A percentile compares a stretch with the other conserved stretches of the same genome.
Evolutionary conservation across 1,284 basidiomycete genomes (phyloP).

Genomic region (Moesziomyces antarcticus): DNA sequence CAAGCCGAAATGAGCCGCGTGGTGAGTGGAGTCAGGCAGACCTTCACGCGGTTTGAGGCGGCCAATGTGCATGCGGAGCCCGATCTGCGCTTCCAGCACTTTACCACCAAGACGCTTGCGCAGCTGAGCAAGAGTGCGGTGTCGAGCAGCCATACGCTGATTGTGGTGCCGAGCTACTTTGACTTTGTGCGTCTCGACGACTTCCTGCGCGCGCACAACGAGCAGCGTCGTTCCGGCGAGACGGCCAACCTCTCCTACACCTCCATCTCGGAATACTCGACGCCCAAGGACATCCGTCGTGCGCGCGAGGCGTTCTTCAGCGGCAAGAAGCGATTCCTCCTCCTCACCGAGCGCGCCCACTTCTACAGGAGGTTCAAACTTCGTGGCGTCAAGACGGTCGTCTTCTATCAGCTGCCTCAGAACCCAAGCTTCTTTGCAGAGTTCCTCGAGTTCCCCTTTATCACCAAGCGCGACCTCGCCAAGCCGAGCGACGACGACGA

Average conservation of each 20-base stretch:
- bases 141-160: conserved; percentile 83
- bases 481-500: conserved; percentile 7
- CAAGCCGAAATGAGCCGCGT: conserved; percentile 41
- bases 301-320: conserved; percentile 92
- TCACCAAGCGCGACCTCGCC: conserved; percentile 65
- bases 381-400: conserved; percentile 85
- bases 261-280: conserved; percentile 93
- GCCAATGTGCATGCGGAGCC: conserved; percentile 80
- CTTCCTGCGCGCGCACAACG: conserved; percentile 74
- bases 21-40: conserved; percentile 70
- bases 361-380: conserved; percentile 83
- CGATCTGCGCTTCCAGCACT: conserved; percentile 85
- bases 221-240: conserved; percentile 63
- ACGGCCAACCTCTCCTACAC: conserved; percentile 71
- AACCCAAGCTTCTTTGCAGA: conserved; percentile 93
- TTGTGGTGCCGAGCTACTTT: conserved; percentile 94
- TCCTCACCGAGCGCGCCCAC: conserved; percentile 96
- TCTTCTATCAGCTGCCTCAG: conserved; percentile 92
- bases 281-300: conserved; percentile 90
- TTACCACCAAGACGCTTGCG: conserved; percentile 86
- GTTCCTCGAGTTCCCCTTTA: conserved; percentile 84
- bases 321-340: conserved; percentile 84
- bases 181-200: conserved; percentile 94
- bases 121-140: conserved; percentile 87
- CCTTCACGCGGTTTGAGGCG: conserved; percentile 81